These are phyloP conservation scores for Xerocomellus dryophilus DNA, from an alignment of 768 basidiomycete species.

Conservation along the genomic window DNA sequence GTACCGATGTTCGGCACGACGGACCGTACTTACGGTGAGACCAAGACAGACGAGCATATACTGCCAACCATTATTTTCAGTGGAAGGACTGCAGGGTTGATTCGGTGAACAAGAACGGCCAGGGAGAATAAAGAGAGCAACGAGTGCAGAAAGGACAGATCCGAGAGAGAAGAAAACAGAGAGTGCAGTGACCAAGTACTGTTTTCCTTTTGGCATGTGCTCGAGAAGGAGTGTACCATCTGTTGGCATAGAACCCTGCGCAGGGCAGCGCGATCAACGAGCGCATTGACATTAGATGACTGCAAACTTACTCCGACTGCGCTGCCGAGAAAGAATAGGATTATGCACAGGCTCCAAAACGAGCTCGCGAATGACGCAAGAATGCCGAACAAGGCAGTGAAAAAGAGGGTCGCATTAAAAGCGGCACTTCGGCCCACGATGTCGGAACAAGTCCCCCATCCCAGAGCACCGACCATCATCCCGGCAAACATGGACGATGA, in stretches of 20 bases:
- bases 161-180: conserved; percentile 97
- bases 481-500: conserved; percentile 90
- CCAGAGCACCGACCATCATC: conserved; percentile 96
- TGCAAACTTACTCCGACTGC: conserved; percentile 79
- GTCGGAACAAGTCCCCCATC: conserved; percentile 94
- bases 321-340: conserved; percentile 85
- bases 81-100: conserved; percentile 59
- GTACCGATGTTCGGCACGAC: neutral
- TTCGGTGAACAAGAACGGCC: conserved; percentile 57
- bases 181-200: conserved; percentile 87
- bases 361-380: conserved; percentile 70
- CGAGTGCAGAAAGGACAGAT: conserved; percentile 78
- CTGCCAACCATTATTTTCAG: conserved; percentile 85
- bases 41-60: conserved; percentile 75
- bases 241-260: conserved; percentile 91
- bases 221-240: conserved; percentile 92
- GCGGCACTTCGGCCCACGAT: conserved; percentile 83
- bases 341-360: conserved; percentile 65
- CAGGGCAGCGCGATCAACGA: neutral
- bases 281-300: neutral
- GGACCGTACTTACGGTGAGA: conserved; percentile 66
- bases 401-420: conserved; percentile 89
- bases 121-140: conserved; percentile 80
- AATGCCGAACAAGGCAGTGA: conserved; percentile 87
- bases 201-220: conserved; percentile 88